A percentile compares a stretch with the other conserved stretches of the same genome.
Conservation (phyloP, 2,329 filamentous ascomycete genomes). For the Colletotrichum sp. region DNA sequence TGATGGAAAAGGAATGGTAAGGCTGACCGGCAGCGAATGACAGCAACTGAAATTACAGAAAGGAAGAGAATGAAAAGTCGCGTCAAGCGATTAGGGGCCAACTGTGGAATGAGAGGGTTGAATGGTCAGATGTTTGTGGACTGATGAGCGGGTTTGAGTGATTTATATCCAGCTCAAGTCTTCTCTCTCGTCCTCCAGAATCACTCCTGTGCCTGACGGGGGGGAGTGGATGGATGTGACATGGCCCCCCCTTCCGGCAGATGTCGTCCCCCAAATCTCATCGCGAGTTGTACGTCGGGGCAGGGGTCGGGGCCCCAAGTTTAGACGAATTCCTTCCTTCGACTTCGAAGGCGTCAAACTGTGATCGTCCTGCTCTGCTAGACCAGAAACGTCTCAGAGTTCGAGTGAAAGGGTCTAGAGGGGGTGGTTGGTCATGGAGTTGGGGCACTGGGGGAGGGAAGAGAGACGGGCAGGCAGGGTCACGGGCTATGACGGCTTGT, state of each 20-base stretch:
- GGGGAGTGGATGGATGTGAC: background rate
- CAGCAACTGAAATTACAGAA: conserved; percentile 12
- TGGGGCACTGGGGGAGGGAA: background rate
- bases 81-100: conserved; percentile 19
- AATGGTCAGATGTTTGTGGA: background rate
- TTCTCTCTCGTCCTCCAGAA: background rate
- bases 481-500: conserved; percentile 4
- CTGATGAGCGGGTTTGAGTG: conserved; percentile 23
- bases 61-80: conserved; percentile 14
- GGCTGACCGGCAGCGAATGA: conserved; percentile 22
- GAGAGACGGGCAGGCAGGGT: background rate
- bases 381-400: conserved; percentile 17
- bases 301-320: background rate
- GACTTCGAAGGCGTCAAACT: background rate
- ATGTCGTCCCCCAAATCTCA: background rate
- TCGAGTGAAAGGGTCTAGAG: conserved; percentile 5
- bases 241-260: background rate
- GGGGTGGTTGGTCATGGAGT: background rate
- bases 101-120: conserved; percentile 17
- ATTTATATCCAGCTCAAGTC: conserved; percentile 21
- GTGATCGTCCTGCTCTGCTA: conserved; percentile 4
- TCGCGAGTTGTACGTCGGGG: background rate
- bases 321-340: conserved; percentile 11
- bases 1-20: conserved; percentile 12
- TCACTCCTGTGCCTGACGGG: background rate